Evolutionary conservation across 352 stramenopile genomes (phyloP).

Genomic region (Phytophthora megakarya): DNA sequence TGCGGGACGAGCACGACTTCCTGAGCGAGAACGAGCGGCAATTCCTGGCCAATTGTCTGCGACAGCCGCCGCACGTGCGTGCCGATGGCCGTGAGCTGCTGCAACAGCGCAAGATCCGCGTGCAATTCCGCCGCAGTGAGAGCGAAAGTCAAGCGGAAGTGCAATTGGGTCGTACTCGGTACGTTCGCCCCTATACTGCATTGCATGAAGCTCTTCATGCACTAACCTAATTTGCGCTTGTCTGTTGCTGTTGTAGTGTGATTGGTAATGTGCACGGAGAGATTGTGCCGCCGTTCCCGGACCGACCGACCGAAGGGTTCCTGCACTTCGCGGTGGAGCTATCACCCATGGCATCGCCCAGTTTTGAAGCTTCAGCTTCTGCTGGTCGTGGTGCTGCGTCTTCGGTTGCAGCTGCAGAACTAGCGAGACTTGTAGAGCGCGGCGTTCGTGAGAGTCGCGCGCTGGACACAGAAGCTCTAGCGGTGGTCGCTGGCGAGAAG

Average conservation of each 20-base stretch:
- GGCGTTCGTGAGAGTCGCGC: conserved; percentile 91
- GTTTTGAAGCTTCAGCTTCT: conserved; percentile 60
- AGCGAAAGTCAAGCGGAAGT: conserved; percentile 80
- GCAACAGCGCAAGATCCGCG: conserved; percentile 81
- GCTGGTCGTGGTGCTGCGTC: conserved; percentile 50
- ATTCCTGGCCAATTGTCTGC: conserved; percentile 74
- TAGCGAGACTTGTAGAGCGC: conserved; percentile 91
- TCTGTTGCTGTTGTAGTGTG: conserved; percentile 42
- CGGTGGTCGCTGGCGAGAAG: conserved; percentile 92
- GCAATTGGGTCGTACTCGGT: conserved; percentile 78
- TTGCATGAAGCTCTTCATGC: not conserved
- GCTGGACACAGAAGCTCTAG: conserved; percentile 95
- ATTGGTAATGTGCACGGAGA: conserved; percentile 84
- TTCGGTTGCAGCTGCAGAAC: conserved; percentile 56
- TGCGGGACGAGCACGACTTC: conserved; percentile 72
- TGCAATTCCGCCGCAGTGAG: conserved; percentile 84
- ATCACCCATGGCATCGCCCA: conserved; percentile 81
- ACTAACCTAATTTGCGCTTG: not conserved
- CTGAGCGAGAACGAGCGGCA: conserved; percentile 82
- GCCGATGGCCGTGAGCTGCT: conserved; percentile 80
- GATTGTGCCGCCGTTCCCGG: conserved; percentile 86
- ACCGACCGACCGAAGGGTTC: conserved; percentile 87
- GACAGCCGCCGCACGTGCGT: conserved; percentile 60
- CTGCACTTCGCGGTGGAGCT: conserved; percentile 87
- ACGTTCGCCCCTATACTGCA: conserved; percentile 8